These are phyloP conservation scores for Puccinia hordei DNA, from an alignment of 1,284 basidiomycete genomes.

Conservation along the genomic window DNA sequence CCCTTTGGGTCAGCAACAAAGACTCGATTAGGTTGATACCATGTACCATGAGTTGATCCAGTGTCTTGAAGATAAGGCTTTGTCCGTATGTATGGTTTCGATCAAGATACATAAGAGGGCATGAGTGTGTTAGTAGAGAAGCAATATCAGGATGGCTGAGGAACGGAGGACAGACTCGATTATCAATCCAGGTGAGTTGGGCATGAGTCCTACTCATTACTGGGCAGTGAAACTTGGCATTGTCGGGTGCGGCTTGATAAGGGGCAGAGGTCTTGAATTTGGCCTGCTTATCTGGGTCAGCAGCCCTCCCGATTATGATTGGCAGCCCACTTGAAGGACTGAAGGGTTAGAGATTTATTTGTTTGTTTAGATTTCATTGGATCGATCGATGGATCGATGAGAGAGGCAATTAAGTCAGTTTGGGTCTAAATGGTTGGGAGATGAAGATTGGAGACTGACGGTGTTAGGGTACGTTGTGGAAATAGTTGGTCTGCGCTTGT, in stretches of 20 bases:
- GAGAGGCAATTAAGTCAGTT: neutral
- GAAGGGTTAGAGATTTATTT: too few species aligned
- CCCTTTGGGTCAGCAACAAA: slow-evolving; percentile 20
- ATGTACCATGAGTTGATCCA: slow-evolving; percentile 45
- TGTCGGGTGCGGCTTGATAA: slow-evolving; percentile 8
- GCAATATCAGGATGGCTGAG: neutral
- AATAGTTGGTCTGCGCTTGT: neutral
- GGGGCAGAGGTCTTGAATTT: neutral
- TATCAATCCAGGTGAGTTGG: slow-evolving; percentile 35
- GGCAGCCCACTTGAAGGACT: slow-evolving; percentile 28
- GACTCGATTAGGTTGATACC: slow-evolving; percentile 11
- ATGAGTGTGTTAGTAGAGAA: neutral
- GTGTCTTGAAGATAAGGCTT: slow-evolving; percentile 45
- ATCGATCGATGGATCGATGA: neutral
- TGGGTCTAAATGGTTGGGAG: too few species aligned
- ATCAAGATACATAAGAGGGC: too few species aligned
- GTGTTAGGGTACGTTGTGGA: neutral
- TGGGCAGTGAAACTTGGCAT: slow-evolving; percentile 36
- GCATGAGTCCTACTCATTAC: slow-evolving; percentile 50
- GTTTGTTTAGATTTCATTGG: neutral
- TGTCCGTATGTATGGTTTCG: neutral
- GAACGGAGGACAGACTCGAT: slow-evolving; percentile 7
- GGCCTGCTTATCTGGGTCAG: slow-evolving; percentile 8
- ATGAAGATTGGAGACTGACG: neutral
- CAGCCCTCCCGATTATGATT: slow-evolving; percentile 41